Evolutionary conservation across 257 asterid species (phyloP).

Genomic region (Thymus mandschuricus): DNA sequence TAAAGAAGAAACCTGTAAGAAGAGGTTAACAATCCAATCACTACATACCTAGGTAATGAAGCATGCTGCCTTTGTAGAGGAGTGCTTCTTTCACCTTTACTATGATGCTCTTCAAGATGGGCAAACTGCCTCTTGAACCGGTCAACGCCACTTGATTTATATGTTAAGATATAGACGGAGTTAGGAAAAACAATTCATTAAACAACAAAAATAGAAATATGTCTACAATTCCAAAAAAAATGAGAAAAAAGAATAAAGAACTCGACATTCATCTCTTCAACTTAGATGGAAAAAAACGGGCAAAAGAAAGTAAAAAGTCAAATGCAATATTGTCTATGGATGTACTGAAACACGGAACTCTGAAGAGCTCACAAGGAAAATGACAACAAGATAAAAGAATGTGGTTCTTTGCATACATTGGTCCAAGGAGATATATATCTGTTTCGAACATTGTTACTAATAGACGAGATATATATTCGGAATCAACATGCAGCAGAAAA

Average conservation of each 20-base stretch:
- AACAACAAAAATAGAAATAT: slow-evolving; percentile 1
- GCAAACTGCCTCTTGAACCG: slow-evolving; percentile 97
- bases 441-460: too few relatives aligned
- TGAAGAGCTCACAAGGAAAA: not conserved
- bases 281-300: too few relatives aligned
- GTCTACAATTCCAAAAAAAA: not conserved
- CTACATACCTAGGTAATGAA: slow-evolving; percentile 82
- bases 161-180: slow-evolving; percentile 15
- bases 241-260: too few relatives aligned
- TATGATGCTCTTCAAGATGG: slow-evolving; percentile 86
- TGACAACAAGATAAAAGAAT: not conserved
- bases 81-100: slow-evolving; percentile 83
- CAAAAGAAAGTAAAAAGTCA: too few relatives aligned
- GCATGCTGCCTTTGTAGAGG: slow-evolving; percentile 82
- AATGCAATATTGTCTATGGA: too few relatives aligned
- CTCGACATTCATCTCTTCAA: too few relatives aligned
- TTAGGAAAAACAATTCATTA: slow-evolving; percentile 23
- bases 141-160: slow-evolving; percentile 80
- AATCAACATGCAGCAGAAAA: not conserved
- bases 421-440: too few relatives aligned
- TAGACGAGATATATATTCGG: not conserved
- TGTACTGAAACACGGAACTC: too few relatives aligned
- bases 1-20: not conserved
- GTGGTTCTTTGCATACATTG: slow-evolving; percentile 4
- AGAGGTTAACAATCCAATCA: slow-evolving; percentile 7